These are phyloP conservation scores for Nakaseomyces glabratus DNA, from an alignment of 1,139 yeast genomes.

Conservation along the genomic window DNA sequence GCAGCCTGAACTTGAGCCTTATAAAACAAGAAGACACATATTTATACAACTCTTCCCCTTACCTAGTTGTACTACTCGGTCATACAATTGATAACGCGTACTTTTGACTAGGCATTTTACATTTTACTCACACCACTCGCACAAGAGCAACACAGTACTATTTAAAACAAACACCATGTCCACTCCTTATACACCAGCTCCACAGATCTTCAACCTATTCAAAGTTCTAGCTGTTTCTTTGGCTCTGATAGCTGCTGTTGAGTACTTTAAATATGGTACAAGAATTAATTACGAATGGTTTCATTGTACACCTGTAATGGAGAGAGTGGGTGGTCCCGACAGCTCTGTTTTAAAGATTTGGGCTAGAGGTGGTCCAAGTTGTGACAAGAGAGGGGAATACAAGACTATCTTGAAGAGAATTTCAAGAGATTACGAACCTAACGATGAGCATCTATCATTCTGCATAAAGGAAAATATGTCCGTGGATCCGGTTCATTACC, in stretches of 20 bases:
- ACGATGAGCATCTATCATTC: conserved; percentile 28
- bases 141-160: too few species aligned
- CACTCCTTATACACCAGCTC: conserved; percentile 11
- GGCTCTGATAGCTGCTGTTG: conserved; percentile 33
- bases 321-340: conserved; percentile 22
- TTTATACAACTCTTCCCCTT: too few species aligned
- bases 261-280: conserved; percentile 35
- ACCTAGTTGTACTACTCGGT: too few species aligned
- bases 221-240: conserved; percentile 27
- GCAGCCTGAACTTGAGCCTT: too few species aligned
- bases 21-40: too few species aligned
- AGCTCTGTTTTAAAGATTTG: conserved; percentile 23
- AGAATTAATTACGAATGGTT: conserved; percentile 36
- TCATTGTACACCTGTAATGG: conserved; percentile 34
- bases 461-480: conserved; percentile 30
- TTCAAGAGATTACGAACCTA: conserved; percentile 34
- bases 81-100: too few species aligned
- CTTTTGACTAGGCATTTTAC: too few species aligned
- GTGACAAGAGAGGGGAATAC: conserved; percentile 37
- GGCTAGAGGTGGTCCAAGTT: conserved; percentile 36
- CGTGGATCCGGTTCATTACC: conserved; percentile 28
- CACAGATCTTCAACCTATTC: conserved; percentile 26
- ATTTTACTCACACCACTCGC: too few species aligned
- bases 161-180: too few species aligned
- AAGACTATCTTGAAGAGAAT: conserved; percentile 33